Evolutionary conservation across 371 early-diverging fungal species (phyloP), one percentile per base, ranked within the genome.

Genomic region (Mortierella sp.): DNA sequence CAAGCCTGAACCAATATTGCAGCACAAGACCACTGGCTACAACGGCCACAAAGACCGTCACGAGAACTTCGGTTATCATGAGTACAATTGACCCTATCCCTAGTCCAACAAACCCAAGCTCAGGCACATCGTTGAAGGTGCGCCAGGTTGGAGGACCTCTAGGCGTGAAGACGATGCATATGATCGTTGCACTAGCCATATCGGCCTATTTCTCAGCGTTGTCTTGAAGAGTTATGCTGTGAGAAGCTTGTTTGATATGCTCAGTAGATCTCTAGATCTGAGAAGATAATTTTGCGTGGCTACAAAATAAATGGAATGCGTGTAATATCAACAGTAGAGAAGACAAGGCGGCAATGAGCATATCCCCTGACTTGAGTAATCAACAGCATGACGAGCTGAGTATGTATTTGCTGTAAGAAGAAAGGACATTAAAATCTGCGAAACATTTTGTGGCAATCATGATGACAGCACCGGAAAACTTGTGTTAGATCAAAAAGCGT

Each of bases 1-100:
- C 78, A 8, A 77, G 72, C 17, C 66, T 77, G 0, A 60, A 61
- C 19, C 54, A 66, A 40, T 77, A 68, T 28, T 77, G 78, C 31
- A 65, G 13, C 13, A n/a, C 22, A 3, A 35, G 2, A 40, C 1
- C 37, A 9, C 3, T 40, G 34, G 23, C 64, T 8, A 31, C 45
- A 2, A 57, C 58, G 0, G 34, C 3, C 10, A 62, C 68, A 3
- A 32, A 6, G 56, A 59, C 60, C 29, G n/a, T 19, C 12, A 61
- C 63, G n/a, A 65, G 19, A 40, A 61, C 56, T 2, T n/a, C 42
- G 10, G 29, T 40, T 12, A 19, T 54, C 6, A 64, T 61, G 10
- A 35, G 55, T 17, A 49, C 68, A 1, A 8, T 15, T 12, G n/a
- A 61, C 2, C n/a, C 64, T 12, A 57, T 69, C 8, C 15, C 54